Conservation (phyloP, 345 rosid genomes). For the Eucalyptus polyanthemos region DNA sequence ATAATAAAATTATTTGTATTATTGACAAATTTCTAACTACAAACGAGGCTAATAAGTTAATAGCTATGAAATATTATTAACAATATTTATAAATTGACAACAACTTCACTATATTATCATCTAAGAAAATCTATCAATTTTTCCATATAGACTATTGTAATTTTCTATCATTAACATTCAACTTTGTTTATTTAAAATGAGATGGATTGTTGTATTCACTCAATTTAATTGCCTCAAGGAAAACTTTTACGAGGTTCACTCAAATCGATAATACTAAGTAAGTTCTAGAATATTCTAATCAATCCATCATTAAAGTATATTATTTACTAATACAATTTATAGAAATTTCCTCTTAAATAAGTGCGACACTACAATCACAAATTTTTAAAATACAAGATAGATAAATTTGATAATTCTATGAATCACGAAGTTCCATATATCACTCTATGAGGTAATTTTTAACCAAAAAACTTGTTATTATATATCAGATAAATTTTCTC, state of each 20-base stretch:
- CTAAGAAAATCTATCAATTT: accelerated
- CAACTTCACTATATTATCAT: not conserved
- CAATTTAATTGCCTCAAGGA: not conserved
- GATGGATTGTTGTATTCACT: not conserved
- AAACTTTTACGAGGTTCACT: not conserved
- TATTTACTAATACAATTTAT: not conserved
- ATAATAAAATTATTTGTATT: not conserved
- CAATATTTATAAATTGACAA: not conserved
- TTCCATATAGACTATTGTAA: accelerated
- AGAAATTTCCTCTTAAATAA: not conserved
- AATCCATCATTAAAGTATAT: not conserved
- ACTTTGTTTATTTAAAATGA: not conserved
- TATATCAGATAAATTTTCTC: not conserved
- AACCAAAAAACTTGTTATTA: not conserved
- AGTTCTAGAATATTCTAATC: accelerated
- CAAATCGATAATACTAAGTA: not conserved
- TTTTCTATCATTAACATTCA: not conserved
- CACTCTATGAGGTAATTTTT: accelerated
- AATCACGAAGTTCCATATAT: not conserved
- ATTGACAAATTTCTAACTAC: not conserved
- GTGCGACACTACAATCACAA: not conserved
- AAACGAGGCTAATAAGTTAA: accelerated
- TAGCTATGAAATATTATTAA: not conserved
- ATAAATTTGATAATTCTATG: accelerated
- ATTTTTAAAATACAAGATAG: not conserved